Evolutionary conservation across 2,329 filamentous ascomycete species (phyloP).

Genomic region (Beauveria brongniartii): DNA sequence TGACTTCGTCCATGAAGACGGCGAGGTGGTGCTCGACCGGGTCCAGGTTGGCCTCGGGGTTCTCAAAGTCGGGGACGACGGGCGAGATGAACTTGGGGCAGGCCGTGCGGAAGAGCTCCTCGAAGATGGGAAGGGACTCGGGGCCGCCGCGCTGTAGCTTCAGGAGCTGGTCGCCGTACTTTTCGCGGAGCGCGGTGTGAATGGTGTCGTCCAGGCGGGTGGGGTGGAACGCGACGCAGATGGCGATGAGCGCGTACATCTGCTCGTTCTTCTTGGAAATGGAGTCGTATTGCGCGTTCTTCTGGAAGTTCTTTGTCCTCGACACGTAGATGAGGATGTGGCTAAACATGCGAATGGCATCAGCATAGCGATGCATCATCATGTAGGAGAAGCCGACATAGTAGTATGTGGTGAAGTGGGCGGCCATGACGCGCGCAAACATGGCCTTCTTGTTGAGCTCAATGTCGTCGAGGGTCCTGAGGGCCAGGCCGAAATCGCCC

Average conservation of each 20-base stretch:
- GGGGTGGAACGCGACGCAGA: constrained; percentile 96
- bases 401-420: constrained; percentile 99
- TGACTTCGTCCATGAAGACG: constrained; percentile 99
- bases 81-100: constrained; percentile 99
- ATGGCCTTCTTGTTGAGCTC: constrained; percentile 99
- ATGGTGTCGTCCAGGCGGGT: constrained; percentile 97
- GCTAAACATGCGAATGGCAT: constrained; percentile 99
- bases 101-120: constrained; percentile 95
- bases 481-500: constrained; percentile 93
- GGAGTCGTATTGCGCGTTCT: constrained; percentile 95
- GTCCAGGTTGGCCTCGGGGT: constrained; percentile 91
- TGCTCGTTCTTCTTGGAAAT: constrained; percentile 99
- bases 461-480: constrained; percentile 98
- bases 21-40: constrained; percentile 94
- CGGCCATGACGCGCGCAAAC: constrained; percentile 98
- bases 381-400: constrained; percentile 99
- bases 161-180: constrained; percentile 97
- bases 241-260: constrained; percentile 98
- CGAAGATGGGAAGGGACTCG: constrained; percentile 90
- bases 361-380: constrained; percentile 99
- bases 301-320: constrained; percentile 99
- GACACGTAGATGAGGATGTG: constrained; percentile 99
- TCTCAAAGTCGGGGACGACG: constrained; percentile 94
- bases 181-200: constrained; percentile 94
- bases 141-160: constrained; percentile 94